These are phyloP conservation scores for Clarireedia monteithiana DNA, from an alignment of 2,329 filamentous ascomycete genomes.

Conservation along the genomic window DNA sequence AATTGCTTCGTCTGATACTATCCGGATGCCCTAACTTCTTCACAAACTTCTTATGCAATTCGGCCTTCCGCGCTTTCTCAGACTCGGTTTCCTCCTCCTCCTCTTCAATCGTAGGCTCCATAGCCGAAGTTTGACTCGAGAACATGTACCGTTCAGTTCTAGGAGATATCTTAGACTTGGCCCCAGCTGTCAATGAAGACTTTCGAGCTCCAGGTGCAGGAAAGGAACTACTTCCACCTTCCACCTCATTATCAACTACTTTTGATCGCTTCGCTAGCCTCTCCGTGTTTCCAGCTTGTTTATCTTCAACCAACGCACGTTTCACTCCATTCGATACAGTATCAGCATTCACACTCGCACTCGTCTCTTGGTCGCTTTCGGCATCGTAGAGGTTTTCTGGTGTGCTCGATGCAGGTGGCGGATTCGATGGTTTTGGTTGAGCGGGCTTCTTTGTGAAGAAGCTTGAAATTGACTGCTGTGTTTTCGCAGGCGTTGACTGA, in stretches of 20 bases:
- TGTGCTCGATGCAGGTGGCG: conserved; percentile 19
- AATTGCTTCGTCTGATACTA: conserved; percentile 57
- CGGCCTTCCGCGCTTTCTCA: conserved; percentile 54
- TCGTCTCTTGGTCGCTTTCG: conserved; percentile 21
- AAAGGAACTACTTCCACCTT: conserved; percentile 33
- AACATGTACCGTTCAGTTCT: conserved; percentile 48
- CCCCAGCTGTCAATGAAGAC: conserved; percentile 18
- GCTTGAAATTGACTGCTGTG: conserved; percentile 76
- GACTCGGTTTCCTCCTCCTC: conserved; percentile 43
- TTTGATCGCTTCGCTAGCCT: conserved; percentile 40
- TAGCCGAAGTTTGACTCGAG: conserved; percentile 27
- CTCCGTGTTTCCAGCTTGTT: conserved; percentile 36
- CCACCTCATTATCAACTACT: conserved; percentile 29
- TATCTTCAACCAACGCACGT: conserved; percentile 42
- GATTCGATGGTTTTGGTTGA: conserved; percentile 22
- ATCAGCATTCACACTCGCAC: conserved; percentile 7
- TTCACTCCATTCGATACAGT: conserved; percentile 32
- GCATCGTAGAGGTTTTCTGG: conserved; percentile 22
- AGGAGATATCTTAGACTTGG: conserved; percentile 23
- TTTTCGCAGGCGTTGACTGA: conserved; percentile 29
- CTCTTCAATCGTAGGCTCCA: conserved; percentile 23
- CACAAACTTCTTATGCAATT: conserved; percentile 76
- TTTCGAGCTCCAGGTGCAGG: conserved; percentile 33
- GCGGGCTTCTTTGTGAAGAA: conserved; percentile 63
- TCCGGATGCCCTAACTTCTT: conserved; percentile 84